A percentile compares a stretch with the other conserved stretches of the same genome.
phyloP scores from a whole-genome alignment of 768 basidiomycete species.

The Leccinum boreale region DNA sequence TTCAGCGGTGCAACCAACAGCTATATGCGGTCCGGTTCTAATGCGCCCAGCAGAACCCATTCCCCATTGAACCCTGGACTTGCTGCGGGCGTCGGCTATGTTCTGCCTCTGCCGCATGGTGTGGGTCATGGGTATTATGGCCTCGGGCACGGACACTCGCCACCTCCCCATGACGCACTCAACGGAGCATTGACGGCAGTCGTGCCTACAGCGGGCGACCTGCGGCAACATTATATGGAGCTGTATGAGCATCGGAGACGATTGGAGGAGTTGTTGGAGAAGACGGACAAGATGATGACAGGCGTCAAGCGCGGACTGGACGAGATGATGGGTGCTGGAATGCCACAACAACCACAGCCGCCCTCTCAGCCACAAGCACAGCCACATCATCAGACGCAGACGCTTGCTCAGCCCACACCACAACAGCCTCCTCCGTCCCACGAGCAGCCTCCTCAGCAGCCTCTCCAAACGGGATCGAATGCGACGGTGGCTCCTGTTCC shows the following conservation, averaged over 20 bases:
- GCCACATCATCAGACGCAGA: slow-evolving; percentile 22
- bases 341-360: slow-evolving; percentile 25
- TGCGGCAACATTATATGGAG: slow-evolving; percentile 69
- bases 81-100: slow-evolving; percentile 38
- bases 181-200: slow-evolving; percentile 24
- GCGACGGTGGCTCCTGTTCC: slow-evolving; percentile 18
- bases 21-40: slow-evolving; percentile 62
- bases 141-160: slow-evolving; percentile 37
- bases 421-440: slow-evolving; percentile 24
- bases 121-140: slow-evolving; percentile 35
- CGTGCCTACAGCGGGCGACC: slow-evolving; percentile 52
- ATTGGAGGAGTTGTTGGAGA: slow-evolving; percentile 72
- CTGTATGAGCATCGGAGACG: slow-evolving; percentile 59
- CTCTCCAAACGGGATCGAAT: slow-evolving; percentile 16
- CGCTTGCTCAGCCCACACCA: slow-evolving; percentile 22
- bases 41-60: slow-evolving; percentile 70
- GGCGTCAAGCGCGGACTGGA: slow-evolving; percentile 73
- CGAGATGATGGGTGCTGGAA: slow-evolving; percentile 51
- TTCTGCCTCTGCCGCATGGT: slow-evolving; percentile 38
- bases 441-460: slow-evolving; percentile 26
- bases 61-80: slow-evolving; percentile 59
- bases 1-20: slow-evolving; percentile 44
- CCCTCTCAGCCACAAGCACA: slow-evolving; percentile 20
- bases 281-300: slow-evolving; percentile 70
- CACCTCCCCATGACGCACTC: slow-evolving; percentile 32